Conservation (phyloP, 345 rosid species). For the Raphanus sativus region DNA sequence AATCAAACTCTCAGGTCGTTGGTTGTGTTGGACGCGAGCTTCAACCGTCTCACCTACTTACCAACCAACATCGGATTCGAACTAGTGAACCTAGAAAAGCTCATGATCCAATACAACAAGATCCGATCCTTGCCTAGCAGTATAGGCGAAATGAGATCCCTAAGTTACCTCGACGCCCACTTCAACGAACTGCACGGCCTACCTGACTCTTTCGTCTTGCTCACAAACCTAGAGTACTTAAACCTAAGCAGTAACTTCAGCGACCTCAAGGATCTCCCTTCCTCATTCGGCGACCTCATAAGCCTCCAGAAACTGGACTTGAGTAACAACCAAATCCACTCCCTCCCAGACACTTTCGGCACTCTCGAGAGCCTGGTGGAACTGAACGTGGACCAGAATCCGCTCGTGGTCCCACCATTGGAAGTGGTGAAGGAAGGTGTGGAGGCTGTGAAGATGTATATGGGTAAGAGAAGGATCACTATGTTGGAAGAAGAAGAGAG, state of each 20-base stretch:
- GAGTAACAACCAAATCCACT: conserved; percentile 85
- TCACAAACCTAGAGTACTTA: conserved; percentile 66
- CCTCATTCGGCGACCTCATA: conserved; percentile 64
- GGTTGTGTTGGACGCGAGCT: conserved; percentile 75
- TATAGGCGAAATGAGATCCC: conserved; percentile 68
- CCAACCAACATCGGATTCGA: conserved; percentile 83
- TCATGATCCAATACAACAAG: conserved; percentile 68
- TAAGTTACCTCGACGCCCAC: conserved; percentile 70
- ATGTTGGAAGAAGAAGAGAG: conserved; percentile 74
- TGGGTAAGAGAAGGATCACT: conserved; percentile 72
- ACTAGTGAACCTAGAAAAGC: conserved; percentile 57
- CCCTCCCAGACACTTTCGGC: conserved; percentile 80
- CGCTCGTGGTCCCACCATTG: conserved; percentile 63
- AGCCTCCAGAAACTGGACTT: conserved; percentile 82
- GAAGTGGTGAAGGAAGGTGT: conserved; percentile 69
- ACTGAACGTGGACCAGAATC: conserved; percentile 71
- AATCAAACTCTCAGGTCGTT: conserved; percentile 52
- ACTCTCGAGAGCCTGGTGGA: conserved; percentile 64
- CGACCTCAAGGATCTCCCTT: conserved; percentile 71
- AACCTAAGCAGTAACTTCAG: conserved; percentile 77
- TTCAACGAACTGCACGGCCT: conserved; percentile 77
- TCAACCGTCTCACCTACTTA: conserved; percentile 73
- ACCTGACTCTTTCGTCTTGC: conserved; percentile 58
- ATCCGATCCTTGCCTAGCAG: conserved; percentile 70
- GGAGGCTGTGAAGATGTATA: conserved; percentile 64